Evolutionary conservation across 73 alveolate genomes (phyloP), one percentile per base, ranked within the genome.

Genomic region (Effrenium voratum): DNA sequence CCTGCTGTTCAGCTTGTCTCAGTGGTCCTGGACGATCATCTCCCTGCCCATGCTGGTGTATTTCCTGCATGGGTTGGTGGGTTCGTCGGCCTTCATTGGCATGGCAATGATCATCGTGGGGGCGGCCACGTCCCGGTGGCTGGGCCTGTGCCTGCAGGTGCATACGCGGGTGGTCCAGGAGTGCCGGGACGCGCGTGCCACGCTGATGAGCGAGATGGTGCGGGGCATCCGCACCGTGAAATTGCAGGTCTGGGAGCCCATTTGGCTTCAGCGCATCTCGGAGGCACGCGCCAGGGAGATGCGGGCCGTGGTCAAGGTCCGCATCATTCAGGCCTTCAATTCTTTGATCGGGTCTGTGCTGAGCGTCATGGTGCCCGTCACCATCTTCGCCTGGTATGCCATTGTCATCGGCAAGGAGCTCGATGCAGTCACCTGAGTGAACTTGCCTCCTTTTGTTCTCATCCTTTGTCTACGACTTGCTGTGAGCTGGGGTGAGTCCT

Each of bases 281-380:
- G 3, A 77, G 72, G 91, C 91, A 24, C 91, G 91, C 34, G 72
- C 34, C 73, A 70, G 45, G 28, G 91, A 81, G 72, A 81, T 81
- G 91, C 36, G 28, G 52, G 96, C 96, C 44, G 45, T 68, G 8
- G 85, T 63, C 36, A 85, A 86, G 32, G 96, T 90, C 30, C 96
- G 96, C 40, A n/a, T 90, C 45, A n/a, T 90, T 34, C 28, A 52
- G 41, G 84, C 96, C 75, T 90, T 90, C 96, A 90, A 52, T 86
- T 44, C 96, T 30, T 52, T 90, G 44, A 86, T 90, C 52, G 96
- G 96, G 15, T 90, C 96, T 40, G 96, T 90, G 43, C 72, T 90
- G 52, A 90, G 96, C 50, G 96, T 90, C 75, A 90, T 90, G 96
- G 96, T 90, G 43, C 96, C 96, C 46, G 96, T 90, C 70, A 90